Conservation (phyloP, 2,329 filamentous ascomycete genomes). For the Trichoderma pleuroti region DNA sequence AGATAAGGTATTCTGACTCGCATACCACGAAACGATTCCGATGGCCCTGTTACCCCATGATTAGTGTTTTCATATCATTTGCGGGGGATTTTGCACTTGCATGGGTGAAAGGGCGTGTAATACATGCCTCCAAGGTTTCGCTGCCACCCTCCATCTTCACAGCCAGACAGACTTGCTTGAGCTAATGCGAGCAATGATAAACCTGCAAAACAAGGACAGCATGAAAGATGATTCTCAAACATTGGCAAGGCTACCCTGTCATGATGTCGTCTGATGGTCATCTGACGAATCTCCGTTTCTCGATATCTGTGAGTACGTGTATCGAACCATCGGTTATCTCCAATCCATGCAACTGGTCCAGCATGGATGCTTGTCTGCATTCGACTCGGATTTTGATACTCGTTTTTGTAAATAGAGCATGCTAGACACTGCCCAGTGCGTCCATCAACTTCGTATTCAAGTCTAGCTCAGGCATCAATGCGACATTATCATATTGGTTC, state of each 20-base stretch:
- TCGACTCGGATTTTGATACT: background rate
- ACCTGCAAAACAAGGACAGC: background rate
- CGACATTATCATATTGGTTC: background rate
- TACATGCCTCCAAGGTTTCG: background rate
- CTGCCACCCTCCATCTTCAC: background rate
- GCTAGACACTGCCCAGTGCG: background rate
- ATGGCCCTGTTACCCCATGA: background rate
- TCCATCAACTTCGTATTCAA: background rate
- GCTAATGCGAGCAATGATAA: background rate
- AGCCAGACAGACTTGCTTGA: background rate
- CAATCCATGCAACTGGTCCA: background rate
- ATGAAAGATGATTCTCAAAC: background rate
- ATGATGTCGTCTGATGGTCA: background rate
- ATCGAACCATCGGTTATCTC: constrained; percentile 13
- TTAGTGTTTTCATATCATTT: background rate
- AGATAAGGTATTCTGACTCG: background rate
- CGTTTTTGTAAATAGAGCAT: background rate
- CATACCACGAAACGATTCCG: background rate
- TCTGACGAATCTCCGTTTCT: background rate
- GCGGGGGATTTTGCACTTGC: background rate
- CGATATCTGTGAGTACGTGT: background rate
- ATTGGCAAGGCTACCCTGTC: background rate
- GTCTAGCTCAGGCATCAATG: background rate
- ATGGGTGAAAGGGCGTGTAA: background rate
- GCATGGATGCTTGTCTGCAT: background rate